phyloP scores from a whole-genome alignment of 495 filamentous ascomycete species.

The Xylaria telfairii region DNA sequence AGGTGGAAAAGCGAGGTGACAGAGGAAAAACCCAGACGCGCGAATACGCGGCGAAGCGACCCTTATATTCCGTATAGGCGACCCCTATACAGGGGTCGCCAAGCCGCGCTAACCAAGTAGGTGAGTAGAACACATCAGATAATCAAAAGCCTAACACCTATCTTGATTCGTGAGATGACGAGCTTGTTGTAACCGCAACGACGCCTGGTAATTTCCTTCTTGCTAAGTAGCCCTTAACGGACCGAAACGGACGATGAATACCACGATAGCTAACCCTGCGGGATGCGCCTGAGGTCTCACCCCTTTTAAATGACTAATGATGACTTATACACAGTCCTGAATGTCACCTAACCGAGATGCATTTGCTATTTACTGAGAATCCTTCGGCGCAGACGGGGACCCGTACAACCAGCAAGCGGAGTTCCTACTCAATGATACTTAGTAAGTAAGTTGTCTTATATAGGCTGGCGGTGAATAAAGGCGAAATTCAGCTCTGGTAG shows the following conservation, averaged over 20 bases:
- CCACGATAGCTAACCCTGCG: not conserved
- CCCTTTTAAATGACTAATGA: too few species aligned
- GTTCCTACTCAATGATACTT: not conserved
- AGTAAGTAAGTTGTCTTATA: not conserved
- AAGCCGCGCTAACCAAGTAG: too few species aligned
- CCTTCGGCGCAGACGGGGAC: not conserved
- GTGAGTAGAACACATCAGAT: too few species aligned
- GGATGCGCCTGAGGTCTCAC: too few species aligned
- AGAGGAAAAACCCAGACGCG: too few species aligned
- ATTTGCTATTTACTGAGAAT: not conserved
- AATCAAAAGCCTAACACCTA: not conserved
- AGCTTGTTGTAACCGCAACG: not conserved
- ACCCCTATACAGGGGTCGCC: too few species aligned
- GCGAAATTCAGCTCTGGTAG: constrained; percentile 2
- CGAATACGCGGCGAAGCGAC: too few species aligned
- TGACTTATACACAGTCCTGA: not conserved
- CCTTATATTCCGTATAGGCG: too few species aligned
- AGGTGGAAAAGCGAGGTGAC: too few species aligned
- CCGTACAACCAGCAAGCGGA: not conserved
- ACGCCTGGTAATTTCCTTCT: not conserved
- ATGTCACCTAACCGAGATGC: not conserved
- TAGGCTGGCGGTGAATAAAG: constrained; percentile 5
- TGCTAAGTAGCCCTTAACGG: not conserved
- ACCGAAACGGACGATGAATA: not conserved
- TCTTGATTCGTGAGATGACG: not conserved